These are phyloP conservation scores for Sporothrix variecibatus DNA, from an alignment of 2,329 filamentous ascomycete genomes.

Conservation along the genomic window DNA sequence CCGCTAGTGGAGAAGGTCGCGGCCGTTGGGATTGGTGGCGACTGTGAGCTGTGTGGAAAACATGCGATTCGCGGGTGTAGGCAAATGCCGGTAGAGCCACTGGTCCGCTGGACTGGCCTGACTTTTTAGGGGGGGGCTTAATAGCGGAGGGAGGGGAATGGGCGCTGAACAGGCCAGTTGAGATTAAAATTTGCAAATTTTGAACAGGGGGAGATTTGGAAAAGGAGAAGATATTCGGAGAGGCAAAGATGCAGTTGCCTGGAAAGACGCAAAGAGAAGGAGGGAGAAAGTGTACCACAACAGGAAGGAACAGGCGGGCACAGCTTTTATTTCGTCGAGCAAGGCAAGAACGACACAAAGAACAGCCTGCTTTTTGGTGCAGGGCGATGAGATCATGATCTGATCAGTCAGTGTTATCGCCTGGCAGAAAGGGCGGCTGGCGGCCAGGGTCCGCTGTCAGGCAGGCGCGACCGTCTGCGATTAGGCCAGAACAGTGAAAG, in stretches of 20 bases:
- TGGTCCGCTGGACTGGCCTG: constrained; percentile 22
- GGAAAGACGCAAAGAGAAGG: not conserved
- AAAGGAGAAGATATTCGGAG: constrained; percentile 4
- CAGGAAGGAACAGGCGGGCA: constrained; percentile 5
- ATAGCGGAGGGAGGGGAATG: not conserved
- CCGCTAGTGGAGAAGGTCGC: not conserved
- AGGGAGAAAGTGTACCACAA: not conserved
- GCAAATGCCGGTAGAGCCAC: constrained; percentile 22
- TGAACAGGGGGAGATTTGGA: not conserved
- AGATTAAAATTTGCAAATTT: constrained; percentile 17
- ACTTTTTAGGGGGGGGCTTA: constrained; percentile 16
- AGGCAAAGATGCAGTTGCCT: not conserved
- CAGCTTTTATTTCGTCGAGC: not conserved
- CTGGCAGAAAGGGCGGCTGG: not conserved
- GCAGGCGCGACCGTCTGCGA: not conserved
- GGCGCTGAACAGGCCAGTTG: constrained; percentile 7
- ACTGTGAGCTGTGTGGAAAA: not conserved
- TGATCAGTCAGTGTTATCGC: not conserved
- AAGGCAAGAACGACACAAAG: not conserved
- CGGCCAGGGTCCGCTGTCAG: not conserved
- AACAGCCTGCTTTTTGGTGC: not conserved
- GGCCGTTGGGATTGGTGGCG: constrained; percentile 20
- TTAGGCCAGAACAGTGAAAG: not conserved
- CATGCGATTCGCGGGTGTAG: constrained; percentile 22
- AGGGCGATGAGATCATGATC: constrained; percentile 10